Base-by-base conservation (phyloP, 2,329 filamentous ascomycete species). In the Penicillium sp. region DNA sequence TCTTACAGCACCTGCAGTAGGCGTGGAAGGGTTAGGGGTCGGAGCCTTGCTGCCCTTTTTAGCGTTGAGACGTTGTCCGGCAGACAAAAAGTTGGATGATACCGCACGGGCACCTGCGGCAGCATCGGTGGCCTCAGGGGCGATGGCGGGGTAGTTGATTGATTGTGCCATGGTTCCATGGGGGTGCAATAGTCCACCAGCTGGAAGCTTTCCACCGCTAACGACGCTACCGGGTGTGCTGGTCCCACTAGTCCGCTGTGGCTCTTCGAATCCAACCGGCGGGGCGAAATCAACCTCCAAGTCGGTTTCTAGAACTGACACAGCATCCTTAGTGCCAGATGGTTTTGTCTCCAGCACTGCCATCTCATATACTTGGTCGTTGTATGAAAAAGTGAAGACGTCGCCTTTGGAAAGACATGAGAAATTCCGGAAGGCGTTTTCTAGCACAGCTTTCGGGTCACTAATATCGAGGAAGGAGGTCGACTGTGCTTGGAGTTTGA, bases 301-400 rank as follows among this genome's bases (percentile, higher is more conserved):
- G 73, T 98, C 93, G 0, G 93, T 98, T 72, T 98, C 93, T 48
- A 96, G 84, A 70, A 95, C 94, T 62, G 89, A 90, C 48, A 98
- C 79, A 4, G 81, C 90, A 76, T 88, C 89, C 61, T 87, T 87
- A 2, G 85, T 80, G 3, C 79, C 84, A 57, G 87, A 82, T 2
- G 93, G 93, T 70, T 95, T 95, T 34, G 94, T 88, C 64, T 97
- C 91, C 13, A 97, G 73, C 1, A 98, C 93, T 3, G 88, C 89
- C 65, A 98, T 88, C 56, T 93, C 85, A 72, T 93, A 98, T 9
- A 89, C 78, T 53, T 89, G 86, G 65, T 97, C 90, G 69, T 98
- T 98, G 74, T 98, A 98, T 60, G 85, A 80, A 68, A 98, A 98
- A 56, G 87, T 94, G 76, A 98, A 98, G 38, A 95, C 78, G 64